Conservation (phyloP, 2,329 filamentous ascomycete species). For the Myrmaecium sp. region DNA sequence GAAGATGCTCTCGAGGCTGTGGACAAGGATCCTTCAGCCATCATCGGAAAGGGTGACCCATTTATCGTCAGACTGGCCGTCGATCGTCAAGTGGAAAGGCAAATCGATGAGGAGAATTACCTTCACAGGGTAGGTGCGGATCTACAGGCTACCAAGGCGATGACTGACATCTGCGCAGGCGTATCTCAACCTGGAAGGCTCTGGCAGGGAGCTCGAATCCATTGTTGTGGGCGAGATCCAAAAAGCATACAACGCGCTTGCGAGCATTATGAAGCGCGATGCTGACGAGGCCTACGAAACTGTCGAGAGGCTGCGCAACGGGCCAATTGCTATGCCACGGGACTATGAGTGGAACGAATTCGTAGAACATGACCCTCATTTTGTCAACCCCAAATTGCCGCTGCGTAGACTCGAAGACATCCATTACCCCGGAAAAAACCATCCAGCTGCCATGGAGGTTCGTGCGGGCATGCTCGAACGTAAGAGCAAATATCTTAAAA, state of each 20-base stretch:
- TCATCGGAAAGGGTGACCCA: slow-evolving; percentile 77
- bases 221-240: slow-evolving; percentile 97
- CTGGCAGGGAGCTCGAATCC: slow-evolving; percentile 83
- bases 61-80: slow-evolving; percentile 75
- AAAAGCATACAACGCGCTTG: slow-evolving; percentile 90
- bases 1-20: slow-evolving; percentile 66
- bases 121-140: slow-evolving; percentile 57
- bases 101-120: slow-evolving; percentile 95
- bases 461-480: slow-evolving; percentile 82
- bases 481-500: slow-evolving; percentile 98
- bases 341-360: slow-evolving; percentile 83
- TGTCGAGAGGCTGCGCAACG: slow-evolving; percentile 64
- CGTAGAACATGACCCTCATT: slow-evolving; percentile 63
- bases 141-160: slow-evolving; percentile 2
- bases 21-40: slow-evolving; percentile 58
- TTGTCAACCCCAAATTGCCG: slow-evolving; percentile 71
- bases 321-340: slow-evolving; percentile 83
- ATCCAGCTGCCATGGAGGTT: slow-evolving; percentile 69
- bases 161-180: slow-evolving; percentile 38
- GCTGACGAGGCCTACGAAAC: slow-evolving; percentile 64
- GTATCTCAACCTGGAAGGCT: slow-evolving; percentile 85
- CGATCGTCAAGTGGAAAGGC: slow-evolving; percentile 77
- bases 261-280: slow-evolving; percentile 79
- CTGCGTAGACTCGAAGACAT: slow-evolving; percentile 67
- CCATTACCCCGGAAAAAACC: slow-evolving; percentile 77